These are phyloP conservation scores for Botryosphaeria agaves DNA, from an alignment of 2,329 filamentous ascomycete species.

Conservation along the genomic window DNA sequence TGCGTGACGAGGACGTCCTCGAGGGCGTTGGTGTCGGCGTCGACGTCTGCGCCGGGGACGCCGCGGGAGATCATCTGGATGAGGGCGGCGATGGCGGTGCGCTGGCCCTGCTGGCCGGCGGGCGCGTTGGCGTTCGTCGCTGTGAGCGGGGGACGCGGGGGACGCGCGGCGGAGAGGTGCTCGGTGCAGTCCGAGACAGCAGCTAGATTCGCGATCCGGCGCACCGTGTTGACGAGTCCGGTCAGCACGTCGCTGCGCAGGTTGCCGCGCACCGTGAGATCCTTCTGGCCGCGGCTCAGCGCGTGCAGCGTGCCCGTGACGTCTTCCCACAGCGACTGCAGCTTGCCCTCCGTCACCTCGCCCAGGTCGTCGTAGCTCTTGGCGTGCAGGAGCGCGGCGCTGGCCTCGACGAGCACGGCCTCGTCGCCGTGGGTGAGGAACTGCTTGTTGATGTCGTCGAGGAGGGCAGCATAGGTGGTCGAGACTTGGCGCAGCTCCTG, in stretches of 20 bases:
- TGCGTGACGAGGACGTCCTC: constrained; percentile 66
- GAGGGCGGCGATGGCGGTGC: constrained; percentile 48
- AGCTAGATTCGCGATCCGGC: constrained; percentile 66
- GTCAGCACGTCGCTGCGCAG: constrained; percentile 47
- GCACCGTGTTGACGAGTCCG: constrained; percentile 55
- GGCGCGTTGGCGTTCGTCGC: constrained; percentile 22
- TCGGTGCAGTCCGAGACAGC: constrained; percentile 64
- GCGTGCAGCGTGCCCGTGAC: constrained; percentile 55
- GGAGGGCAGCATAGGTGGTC: constrained; percentile 57
- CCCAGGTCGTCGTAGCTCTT: constrained; percentile 76
- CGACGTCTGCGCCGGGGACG: constrained; percentile 42
- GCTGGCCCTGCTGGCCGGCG: constrained; percentile 18
- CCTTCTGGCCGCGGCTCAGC: constrained; percentile 39
- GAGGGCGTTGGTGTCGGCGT: constrained; percentile 53
- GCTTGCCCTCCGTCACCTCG: constrained; percentile 65
- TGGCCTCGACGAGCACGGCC: constrained; percentile 68
- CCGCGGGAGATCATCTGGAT: constrained; percentile 59
- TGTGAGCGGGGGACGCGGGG: constrained; percentile 11
- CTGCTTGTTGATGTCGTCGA: constrained; percentile 87
- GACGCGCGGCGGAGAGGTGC: constrained; percentile 46
- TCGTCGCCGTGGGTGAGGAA: constrained; percentile 86
- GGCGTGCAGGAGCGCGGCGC: constrained; percentile 66
- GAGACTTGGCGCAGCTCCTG: constrained; percentile 78
- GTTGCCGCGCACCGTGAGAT: constrained; percentile 52
- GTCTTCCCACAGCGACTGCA: constrained; percentile 75